Evolutionary conservation across 495 filamentous ascomycete species (phyloP).

Genomic region (Penicillium fimorum): DNA sequence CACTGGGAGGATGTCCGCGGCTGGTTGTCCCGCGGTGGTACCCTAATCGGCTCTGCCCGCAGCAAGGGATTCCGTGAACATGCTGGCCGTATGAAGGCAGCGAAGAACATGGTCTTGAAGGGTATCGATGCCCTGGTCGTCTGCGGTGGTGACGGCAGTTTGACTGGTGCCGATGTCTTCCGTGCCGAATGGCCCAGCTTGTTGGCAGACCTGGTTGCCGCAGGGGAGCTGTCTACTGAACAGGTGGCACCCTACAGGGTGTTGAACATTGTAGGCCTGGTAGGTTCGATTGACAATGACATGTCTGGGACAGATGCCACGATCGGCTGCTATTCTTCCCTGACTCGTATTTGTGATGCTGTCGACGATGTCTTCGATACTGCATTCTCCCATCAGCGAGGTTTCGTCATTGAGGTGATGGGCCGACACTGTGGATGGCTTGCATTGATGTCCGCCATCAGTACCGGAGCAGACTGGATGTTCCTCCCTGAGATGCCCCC

Average conservation of each 20-base stretch:
- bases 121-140: constrained; percentile 97
- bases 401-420: constrained; percentile 99
- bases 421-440: constrained; percentile 99
- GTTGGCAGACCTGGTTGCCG: constrained; percentile 75
- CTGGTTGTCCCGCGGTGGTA: constrained; percentile 91
- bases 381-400: constrained; percentile 92
- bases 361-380: constrained; percentile 98
- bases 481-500: constrained; percentile 97
- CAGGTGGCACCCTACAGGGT: constrained; percentile 71
- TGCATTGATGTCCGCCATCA: constrained; percentile 93
- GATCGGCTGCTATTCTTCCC: constrained; percentile 93
- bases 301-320: constrained; percentile 96
- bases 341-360: constrained; percentile 87
- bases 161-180: constrained; percentile 95
- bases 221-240: constrained; percentile 62
- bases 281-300: constrained; percentile 98
- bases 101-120: constrained; percentile 87
- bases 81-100: constrained; percentile 73
- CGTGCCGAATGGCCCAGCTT: constrained; percentile 86
- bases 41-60: constrained; percentile 92
- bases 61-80: constrained; percentile 88
- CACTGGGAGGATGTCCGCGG: constrained; percentile 94
- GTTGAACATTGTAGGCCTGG: constrained; percentile 93
- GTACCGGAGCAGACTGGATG: constrained; percentile 92
- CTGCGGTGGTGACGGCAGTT: constrained; percentile 94